Conservation (phyloP, 371 early-diverging fungal genomes). For the Globomyces sp. region DNA sequence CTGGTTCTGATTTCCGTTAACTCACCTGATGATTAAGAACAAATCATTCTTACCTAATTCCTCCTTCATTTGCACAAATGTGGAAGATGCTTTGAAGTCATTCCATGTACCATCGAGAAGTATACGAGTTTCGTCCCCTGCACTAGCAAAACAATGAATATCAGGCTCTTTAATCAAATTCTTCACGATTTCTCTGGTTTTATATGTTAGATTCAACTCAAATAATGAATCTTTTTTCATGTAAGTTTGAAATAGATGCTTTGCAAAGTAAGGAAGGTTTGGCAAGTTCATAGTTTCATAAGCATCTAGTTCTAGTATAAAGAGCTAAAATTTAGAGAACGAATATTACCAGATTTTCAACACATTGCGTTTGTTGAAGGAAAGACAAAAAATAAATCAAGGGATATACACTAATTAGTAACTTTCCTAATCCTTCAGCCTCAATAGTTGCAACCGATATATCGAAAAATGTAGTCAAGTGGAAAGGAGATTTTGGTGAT, state of each 20-base stretch:
- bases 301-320: conserved; percentile 4
- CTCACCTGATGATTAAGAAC: neutral
- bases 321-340: neutral
- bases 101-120: neutral
- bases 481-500: neutral
- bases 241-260: conserved; percentile 2
- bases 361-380: neutral
- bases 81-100: conserved; percentile 1
- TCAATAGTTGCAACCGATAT: neutral
- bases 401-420: neutral
- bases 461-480: neutral
- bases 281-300: neutral
- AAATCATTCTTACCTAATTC: neutral
- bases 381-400: conserved; percentile 7
- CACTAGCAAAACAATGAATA: neutral
- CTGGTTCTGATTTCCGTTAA: neutral
- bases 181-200: neutral
- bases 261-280: neutral
- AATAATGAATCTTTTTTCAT: neutral
- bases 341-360: conserved; percentile 6
- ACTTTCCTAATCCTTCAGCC: neutral
- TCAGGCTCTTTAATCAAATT: neutral
- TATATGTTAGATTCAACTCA: conserved; percentile 8
- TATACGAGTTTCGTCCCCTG: neutral
- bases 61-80: neutral